Conservation (phyloP, 768 basidiomycete species). For the Rubroboletus pulcherrimus region DNA sequence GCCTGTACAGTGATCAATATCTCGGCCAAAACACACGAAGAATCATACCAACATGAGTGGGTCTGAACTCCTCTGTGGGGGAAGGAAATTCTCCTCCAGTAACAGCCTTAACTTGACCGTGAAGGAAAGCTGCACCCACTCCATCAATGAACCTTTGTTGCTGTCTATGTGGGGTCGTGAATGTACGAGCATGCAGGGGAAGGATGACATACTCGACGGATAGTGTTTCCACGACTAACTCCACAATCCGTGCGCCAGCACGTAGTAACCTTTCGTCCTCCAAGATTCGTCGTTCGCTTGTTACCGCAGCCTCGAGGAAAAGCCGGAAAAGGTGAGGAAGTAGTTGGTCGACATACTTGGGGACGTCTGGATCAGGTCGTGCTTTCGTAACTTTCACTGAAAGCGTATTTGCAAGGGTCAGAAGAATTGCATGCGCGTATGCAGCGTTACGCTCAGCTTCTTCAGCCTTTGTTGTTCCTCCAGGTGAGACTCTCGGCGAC, state of each 20-base stretch:
- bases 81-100: slow-evolving; percentile 51
- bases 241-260: slow-evolving; percentile 62
- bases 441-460: slow-evolving; percentile 67
- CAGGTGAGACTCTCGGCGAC: slow-evolving; percentile 1
- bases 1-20: slow-evolving; percentile 11
- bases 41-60: slow-evolving; percentile 46
- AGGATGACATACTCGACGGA: slow-evolving; percentile 54
- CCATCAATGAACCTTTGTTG: slow-evolving; percentile 56
- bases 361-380: slow-evolving; percentile 63
- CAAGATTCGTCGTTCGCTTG: slow-evolving; percentile 23
- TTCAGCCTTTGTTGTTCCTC: slow-evolving; percentile 8
- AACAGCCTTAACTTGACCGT: slow-evolving; percentile 45
- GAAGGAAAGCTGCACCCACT: slow-evolving; percentile 39
- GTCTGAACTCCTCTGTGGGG: slow-evolving; percentile 36
- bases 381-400: slow-evolving; percentile 41
- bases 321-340: slow-evolving; percentile 70
- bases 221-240: slow-evolving; percentile 61
- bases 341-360: slow-evolving; percentile 75
- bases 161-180: slow-evolving; percentile 34
- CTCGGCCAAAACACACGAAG: neutral
- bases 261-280: slow-evolving; percentile 35
- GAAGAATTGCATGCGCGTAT: slow-evolving; percentile 81
- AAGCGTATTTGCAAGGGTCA: slow-evolving; percentile 63
- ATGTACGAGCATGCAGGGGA: neutral
- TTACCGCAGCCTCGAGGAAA: slow-evolving; percentile 41